Percentiles rank a stretch among this genome's conserved stretches.
These are phyloP conservation scores for Arthrobotrys musiformis DNA, from an alignment of 2,329 filamentous ascomycete species.

Conservation along the genomic window DNA sequence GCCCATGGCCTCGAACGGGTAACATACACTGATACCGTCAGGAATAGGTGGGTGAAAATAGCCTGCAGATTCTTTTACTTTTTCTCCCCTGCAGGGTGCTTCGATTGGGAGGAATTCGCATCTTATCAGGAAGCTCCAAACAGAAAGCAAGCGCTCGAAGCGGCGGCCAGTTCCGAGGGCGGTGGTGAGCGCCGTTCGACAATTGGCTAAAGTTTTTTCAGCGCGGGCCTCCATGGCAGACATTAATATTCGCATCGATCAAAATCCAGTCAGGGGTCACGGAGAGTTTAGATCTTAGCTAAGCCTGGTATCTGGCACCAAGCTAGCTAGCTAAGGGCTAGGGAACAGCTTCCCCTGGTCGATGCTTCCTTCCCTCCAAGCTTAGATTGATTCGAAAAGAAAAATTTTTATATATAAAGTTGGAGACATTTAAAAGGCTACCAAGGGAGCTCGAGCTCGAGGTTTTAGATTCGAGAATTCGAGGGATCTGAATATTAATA, in stretches of 20 bases:
- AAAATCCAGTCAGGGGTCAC: conserved; percentile 47
- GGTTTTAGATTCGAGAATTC: not conserved
- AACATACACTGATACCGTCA: too few relatives aligned
- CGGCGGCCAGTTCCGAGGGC: conserved; percentile 44
- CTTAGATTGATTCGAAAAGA: not conserved
- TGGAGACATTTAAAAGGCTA: not conserved
- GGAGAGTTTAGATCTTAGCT: conserved; percentile 26
- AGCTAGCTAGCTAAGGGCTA: too few relatives aligned
- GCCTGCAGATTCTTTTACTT: conserved; percentile 22
- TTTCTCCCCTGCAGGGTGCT: conserved; percentile 40
- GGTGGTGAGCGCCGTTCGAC: conserved; percentile 3
- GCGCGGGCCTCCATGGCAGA: too few relatives aligned
- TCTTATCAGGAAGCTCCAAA: conserved; percentile 53
- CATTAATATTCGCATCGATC: too few relatives aligned
- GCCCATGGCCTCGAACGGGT: conserved; percentile 12
- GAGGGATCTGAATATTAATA: not conserved
- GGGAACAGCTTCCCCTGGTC: too few relatives aligned
- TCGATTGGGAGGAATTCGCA: conserved; percentile 37
- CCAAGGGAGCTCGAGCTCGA: not conserved
- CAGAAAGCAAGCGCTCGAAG: conserved; percentile 19
- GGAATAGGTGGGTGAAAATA: not conserved
- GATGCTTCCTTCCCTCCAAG: conserved; percentile 2
- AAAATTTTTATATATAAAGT: not conserved
- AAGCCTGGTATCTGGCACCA: too few relatives aligned
- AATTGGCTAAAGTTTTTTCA: conserved; percentile 1